Evolutionary conservation across 345 rosid species (phyloP).

Genomic region (Moricandia moricandioides): DNA sequence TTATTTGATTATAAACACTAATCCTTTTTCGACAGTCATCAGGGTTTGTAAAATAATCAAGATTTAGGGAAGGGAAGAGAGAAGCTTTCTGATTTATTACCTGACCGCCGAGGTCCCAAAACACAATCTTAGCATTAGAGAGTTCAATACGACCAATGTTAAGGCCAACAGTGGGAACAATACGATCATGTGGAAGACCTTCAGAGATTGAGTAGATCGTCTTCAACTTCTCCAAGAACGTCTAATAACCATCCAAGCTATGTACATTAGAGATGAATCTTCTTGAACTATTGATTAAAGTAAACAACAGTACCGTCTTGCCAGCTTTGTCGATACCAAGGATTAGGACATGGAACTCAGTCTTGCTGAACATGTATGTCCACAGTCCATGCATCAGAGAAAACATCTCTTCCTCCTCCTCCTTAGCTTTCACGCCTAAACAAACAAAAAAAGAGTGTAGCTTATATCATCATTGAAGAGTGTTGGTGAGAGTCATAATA

Average conservation of each 20-base stretch:
- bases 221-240: constrained; percentile 93
- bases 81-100: constrained; percentile 32
- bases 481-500: constrained; percentile 1
- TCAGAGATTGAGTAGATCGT: constrained; percentile 70
- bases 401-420: constrained; percentile 67
- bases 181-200: constrained; percentile 96
- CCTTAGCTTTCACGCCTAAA: neutral
- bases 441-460: neutral
- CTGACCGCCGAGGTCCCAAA: constrained; percentile 99
- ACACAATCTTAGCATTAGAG: constrained; percentile 76
- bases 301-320: constrained; percentile 55
- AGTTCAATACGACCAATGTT: constrained; percentile 90
- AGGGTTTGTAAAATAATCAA: neutral
- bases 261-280: neutral
- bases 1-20: neutral
- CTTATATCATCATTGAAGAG: constrained; percentile 7
- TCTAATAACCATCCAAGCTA: constrained; percentile 40
- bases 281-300: neutral
- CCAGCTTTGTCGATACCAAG: constrained; percentile 98
- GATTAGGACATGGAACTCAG: constrained; percentile 90
- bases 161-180: constrained; percentile 98
- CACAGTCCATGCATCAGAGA: constrained; percentile 93
- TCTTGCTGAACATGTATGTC: constrained; percentile 79
- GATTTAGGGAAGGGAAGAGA: neutral
- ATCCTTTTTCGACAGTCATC: neutral